Conservation (phyloP, 305 asterid genomes). For the Fraxinus paxiana region DNA sequence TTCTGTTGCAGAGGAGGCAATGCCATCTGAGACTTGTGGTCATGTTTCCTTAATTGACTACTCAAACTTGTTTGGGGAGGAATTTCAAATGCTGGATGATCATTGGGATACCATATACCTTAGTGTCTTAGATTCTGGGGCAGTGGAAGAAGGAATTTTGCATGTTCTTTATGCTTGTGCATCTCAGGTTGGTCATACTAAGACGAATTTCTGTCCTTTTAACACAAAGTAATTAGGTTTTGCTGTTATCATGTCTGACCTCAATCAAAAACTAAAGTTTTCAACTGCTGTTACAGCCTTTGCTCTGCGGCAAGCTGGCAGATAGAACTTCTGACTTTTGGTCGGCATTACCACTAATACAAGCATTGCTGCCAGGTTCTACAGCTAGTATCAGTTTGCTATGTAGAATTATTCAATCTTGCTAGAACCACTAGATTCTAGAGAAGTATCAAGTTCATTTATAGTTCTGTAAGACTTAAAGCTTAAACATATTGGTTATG, state of each 20-base stretch:
- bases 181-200: constrained; percentile 69
- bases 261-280: constrained; percentile 17
- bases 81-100: constrained; percentile 58
- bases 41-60: constrained; percentile 51
- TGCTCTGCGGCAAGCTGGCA: constrained; percentile 81
- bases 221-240: constrained; percentile 1
- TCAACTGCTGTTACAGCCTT: constrained; percentile 53
- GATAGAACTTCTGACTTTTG: constrained; percentile 66
- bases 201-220: neutral
- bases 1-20: constrained; percentile 47
- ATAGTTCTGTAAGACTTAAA: neutral
- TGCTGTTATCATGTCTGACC: constrained; percentile 7
- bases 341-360: constrained; percentile 83
- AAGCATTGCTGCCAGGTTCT: constrained; percentile 94
- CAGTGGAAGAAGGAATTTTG: constrained; percentile 86
- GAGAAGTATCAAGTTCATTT: constrained; percentile 14
- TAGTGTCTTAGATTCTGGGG: constrained; percentile 64
- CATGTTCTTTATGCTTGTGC: constrained; percentile 93
- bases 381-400: constrained; percentile 23
- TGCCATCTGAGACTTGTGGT: constrained; percentile 38
- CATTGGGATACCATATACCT: constrained; percentile 55
- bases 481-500: neutral
- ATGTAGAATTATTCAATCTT: constrained; percentile 22
- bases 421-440: constrained; percentile 1
- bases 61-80: constrained; percentile 81